Conservation (phyloP, 495 filamentous ascomycete species). For the Xeromyces bisporus region DNA sequence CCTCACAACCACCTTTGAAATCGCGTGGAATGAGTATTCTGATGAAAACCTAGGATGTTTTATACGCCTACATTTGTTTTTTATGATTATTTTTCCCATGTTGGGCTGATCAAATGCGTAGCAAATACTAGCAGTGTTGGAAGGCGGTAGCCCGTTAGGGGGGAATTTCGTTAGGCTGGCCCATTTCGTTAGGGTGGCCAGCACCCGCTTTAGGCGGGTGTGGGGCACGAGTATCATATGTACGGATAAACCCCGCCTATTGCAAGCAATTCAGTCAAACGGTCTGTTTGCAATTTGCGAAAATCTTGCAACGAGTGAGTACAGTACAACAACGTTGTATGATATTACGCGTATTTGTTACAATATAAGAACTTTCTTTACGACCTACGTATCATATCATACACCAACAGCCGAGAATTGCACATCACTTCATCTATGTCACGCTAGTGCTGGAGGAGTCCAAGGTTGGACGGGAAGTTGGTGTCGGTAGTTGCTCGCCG, state of each 20-base stretch:
- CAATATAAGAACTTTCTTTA: not conserved
- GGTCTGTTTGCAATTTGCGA: not conserved
- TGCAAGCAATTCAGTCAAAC: not conserved
- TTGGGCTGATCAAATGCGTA: slow-evolving; percentile 43
- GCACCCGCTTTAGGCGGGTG: not conserved
- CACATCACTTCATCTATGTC: no score
- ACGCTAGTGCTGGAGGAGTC: no score
- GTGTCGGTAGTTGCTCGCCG: no score
- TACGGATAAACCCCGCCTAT: not conserved
- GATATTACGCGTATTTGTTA: not conserved
- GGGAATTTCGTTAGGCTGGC: not conserved
- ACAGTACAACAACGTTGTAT: not conserved
- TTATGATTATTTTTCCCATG: no score
- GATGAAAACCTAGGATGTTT: no score
- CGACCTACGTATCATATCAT: not conserved
- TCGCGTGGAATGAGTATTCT: no score
- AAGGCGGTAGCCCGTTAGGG: not conserved
- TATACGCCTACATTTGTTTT: no score
- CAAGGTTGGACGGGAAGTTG: no score
- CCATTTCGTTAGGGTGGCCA: no score
- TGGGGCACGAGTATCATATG: no score
- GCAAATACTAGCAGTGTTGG: slow-evolving; percentile 10
- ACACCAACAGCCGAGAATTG: no score
- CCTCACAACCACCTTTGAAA: no score
- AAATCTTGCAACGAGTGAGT: not conserved